Evolutionary conservation across 257 asterid species (phyloP), one percentile per base, ranked within the genome.

Genomic region (Solanum chilense): DNA sequence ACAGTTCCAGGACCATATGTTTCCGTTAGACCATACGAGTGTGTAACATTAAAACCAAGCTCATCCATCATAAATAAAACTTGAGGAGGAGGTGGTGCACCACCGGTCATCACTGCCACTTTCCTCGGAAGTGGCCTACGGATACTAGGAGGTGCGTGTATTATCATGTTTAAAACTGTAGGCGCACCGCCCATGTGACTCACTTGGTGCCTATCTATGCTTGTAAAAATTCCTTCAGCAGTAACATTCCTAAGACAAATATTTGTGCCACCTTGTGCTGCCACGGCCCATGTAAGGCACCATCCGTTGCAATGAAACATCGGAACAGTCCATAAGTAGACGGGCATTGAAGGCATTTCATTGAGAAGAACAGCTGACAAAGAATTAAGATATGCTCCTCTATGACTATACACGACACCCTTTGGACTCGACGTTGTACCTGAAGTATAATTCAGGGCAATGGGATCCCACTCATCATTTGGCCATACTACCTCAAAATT

Each of bases 111-210:
- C 21, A 85, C 58, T 21, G 77, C 68, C 21, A 85, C 83, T 49
- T 45, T 29, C 82, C 20, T 70, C 9, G 27, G 42, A 33, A 70
- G 81, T n/a, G 68, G 35, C 52, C 8, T 44, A 64, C 49, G 33
- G 5, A 42, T 52, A 31, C 27, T 49, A 42, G 68, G 83, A 44
- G 77, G 60, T 29, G 82, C 47, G 7, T 85, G 60, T 29, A 85
- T 58, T 69, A 85, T 39, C 78, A 85, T 85, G 87, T 70, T 85
- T 39, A 85, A 27, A 35, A 85, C 87, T 39, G 78, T 69, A 44
- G 87, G 87, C 5, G 87, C 87, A 85, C 87, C 64, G 12, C 82
- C 76, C 87, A 85, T 85, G 31, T 66, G 82, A 41, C 82, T 85
- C 47, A 85, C 87, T n/a, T 70, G 58, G 69, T 85, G 87, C 47